These are phyloP conservation scores for Trifolium pratense DNA, from an alignment of 306 rosid genomes.

Conservation along the genomic window DNA sequence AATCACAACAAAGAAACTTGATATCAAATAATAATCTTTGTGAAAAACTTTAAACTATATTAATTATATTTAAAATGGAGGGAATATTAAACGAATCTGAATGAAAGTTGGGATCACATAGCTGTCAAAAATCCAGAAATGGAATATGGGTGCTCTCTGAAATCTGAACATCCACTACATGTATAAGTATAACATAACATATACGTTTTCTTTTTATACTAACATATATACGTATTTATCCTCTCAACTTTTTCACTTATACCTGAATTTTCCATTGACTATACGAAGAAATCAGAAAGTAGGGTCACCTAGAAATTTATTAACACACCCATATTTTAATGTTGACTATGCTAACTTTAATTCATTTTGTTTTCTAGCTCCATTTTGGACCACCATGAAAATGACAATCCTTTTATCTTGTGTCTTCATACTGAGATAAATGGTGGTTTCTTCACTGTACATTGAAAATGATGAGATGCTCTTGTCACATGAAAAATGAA, in stretches of 20 bases:
- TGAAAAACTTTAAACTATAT: no score
- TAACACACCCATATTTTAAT: constrained; percentile 7
- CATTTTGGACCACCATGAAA: constrained; percentile 44
- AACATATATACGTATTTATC: no score
- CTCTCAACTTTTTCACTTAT: neutral
- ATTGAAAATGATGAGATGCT: constrained; percentile 34
- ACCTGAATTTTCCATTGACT: neutral
- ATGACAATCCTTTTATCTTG: constrained; percentile 35
- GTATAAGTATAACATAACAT: no score
- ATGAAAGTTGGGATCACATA: no score
- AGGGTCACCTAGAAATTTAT: neutral
- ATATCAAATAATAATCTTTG: no score
- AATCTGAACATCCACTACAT: neutral
- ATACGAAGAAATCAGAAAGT: constrained; percentile 1
- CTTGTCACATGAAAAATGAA: constrained; percentile 40
- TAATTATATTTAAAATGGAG: no score
- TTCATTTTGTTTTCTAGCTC: constrained; percentile 33
- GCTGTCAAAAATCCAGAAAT: neutral
- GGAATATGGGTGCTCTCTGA: neutral
- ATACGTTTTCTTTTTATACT: no score
- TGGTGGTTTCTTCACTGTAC: neutral
- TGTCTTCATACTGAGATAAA: constrained; percentile 31
- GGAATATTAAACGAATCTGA: no score
- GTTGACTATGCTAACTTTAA: no score
- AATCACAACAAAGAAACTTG: no score